Evolutionary conservation across 1,284 basidiomycete genomes (phyloP).

Genomic region (Singerocomus inundabilis): DNA sequence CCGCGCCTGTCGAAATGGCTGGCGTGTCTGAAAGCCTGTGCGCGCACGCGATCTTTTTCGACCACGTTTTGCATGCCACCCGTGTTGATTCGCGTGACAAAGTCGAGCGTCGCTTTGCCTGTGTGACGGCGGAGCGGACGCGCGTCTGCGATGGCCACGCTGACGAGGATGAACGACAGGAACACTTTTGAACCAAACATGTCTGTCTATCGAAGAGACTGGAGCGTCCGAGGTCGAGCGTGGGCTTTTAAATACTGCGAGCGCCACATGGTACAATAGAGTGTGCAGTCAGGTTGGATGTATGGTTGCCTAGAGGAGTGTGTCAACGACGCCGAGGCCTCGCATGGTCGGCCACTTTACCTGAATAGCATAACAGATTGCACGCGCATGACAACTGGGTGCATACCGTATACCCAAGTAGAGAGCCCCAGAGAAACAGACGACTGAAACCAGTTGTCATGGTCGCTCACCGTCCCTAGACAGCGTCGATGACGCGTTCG

Average conservation of each 20-base stretch:
- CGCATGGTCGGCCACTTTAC: too few relatives aligned
- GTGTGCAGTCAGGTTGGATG: too few relatives aligned
- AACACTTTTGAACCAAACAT: slow-evolving; percentile 21
- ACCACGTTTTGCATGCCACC: not conserved
- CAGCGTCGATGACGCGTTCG: too few relatives aligned
- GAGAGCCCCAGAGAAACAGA: too few relatives aligned
- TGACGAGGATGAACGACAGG: slow-evolving; percentile 13
- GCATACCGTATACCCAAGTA: too few relatives aligned
- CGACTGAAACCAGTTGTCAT: too few relatives aligned
- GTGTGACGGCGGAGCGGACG: not conserved
- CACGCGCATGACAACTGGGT: too few relatives aligned
- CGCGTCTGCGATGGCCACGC: slow-evolving; percentile 14
- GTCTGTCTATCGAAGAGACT: not conserved
- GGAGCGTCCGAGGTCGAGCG: not conserved
- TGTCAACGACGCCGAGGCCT: too few relatives aligned
- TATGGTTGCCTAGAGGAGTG: too few relatives aligned
- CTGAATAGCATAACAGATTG: too few relatives aligned
- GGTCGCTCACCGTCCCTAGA: too few relatives aligned
- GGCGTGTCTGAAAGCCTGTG: not conserved
- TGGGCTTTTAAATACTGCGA: slow-evolving; percentile 2
- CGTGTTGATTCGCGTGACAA: not conserved
- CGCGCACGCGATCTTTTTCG: not conserved
- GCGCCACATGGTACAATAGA: not conserved
- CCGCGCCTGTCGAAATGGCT: slow-evolving; percentile 4
- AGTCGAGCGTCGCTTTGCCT: too few relatives aligned